Base-by-base conservation (phyloP, 2,329 filamentous ascomycete species). In the Gaeumannomyces sp. region DNA sequence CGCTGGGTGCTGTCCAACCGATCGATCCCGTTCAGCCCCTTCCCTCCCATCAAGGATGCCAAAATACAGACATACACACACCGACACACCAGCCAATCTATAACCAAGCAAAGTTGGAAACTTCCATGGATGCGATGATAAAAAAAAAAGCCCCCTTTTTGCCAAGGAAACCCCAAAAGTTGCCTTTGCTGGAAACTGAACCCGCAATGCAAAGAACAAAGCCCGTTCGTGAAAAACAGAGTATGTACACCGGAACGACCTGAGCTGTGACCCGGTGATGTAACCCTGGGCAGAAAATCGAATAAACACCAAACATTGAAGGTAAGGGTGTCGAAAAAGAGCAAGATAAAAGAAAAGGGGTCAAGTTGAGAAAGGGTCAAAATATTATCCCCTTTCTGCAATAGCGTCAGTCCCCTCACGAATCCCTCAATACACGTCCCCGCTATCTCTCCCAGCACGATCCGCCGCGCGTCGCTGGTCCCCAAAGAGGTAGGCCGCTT, bases 401-500 rank as follows among this genome's bases (percentile, higher is more conserved):
- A 53, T 4, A 25, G 19, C n/a, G 45, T 25, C n/a, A 14, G 7
- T 22, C 4, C 11, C 45, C 8, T 7, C 45, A 53, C 22, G 6
- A 7, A 3, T 8, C 7, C 38, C 22, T 53, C 45, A 53, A 25
- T 53, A 53, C 45, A 53, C 45, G 56, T 62, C 38, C 22, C 28
- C 38, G 6, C 50, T 25, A 25, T 62, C 35, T 13, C 28, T 31
- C 57, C 27, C 31, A 22, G 16, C 38, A 61, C 25, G 29, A 5
- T 59, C 56, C 31, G 31, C 57, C 31, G 29, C 22, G 33, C 62
- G 13, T 64, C 73, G 71, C 66, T 73, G 73, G 69, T 90, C 90
- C 27, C 92, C 91, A 80, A 97, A 97, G 61, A 98, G 78, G 76
- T 91, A 89, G 8, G 91, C 93, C 4, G 94, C 94, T 76, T 98